Conservation (phyloP, 441 rosid genomes). For the Adansonia rubrostipa region DNA sequence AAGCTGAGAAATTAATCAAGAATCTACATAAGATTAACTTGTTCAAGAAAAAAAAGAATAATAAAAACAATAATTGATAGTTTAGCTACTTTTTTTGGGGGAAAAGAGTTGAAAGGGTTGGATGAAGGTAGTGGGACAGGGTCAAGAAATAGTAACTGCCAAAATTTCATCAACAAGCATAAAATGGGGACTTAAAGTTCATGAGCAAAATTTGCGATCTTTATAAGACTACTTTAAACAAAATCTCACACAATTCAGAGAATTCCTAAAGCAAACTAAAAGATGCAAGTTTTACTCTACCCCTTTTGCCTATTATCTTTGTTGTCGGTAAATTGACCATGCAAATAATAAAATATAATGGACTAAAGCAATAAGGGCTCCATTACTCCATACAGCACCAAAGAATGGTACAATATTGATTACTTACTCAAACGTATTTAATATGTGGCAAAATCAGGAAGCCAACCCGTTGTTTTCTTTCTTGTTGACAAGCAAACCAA, state of each 20-base stretch:
- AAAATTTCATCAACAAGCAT: not conserved
- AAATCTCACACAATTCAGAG: not conserved
- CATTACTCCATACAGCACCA: not conserved
- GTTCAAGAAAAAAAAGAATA: not conserved
- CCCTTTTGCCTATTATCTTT: not conserved
- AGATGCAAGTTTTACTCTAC: not conserved
- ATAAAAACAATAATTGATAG: not conserved
- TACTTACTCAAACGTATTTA: not conserved
- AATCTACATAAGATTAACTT: not conserved
- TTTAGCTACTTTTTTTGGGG: not conserved
- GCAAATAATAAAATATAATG: not conserved
- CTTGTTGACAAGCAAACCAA: not conserved
- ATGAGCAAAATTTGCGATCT: not conserved
- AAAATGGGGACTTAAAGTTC: not conserved
- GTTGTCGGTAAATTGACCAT: not conserved
- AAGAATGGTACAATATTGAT: not conserved
- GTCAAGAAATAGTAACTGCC: not conserved
- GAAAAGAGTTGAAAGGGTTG: not conserved
- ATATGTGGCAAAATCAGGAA: not conserved
- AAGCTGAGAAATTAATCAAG: not conserved
- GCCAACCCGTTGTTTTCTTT: not conserved
- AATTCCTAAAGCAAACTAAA: not conserved
- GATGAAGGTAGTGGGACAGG: not conserved
- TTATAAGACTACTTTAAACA: not conserved
- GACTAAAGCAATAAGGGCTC: not conserved